Base-by-base conservation (phyloP, 352 stramenopile species). In the Pseudoperonospora humuli region DNA sequence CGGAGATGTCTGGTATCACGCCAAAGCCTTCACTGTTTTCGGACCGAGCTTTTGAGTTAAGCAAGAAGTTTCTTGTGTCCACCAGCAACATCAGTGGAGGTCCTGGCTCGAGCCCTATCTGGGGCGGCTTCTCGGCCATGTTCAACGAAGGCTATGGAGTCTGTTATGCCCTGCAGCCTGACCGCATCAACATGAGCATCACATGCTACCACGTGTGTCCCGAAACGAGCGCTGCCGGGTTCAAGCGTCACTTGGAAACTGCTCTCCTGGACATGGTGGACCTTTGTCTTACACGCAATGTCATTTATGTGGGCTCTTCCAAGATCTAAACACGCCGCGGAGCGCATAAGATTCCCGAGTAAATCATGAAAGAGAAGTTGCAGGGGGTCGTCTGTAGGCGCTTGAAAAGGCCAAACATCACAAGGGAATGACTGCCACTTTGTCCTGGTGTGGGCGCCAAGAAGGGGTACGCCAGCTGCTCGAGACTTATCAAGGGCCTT, bases 111-210 rank as follows among this genome's bases (percentile, higher is more conserved):
- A 87, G 71, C 50, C 97, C 95, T 67, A 97, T 97, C 25, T 98
- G 93, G 83, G 96, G 95, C 24, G 95, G 97, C 64, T 97, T 98
- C 55, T 96, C 96, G 20, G 89, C 93, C 49, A 93, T 94, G 82
- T 90, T 88, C 61, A 85, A 85, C 33, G 89, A 98, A 50, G 95
- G 95, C 41, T 93, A 98, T 44, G 95, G 95, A 25, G 74, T 98
- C 24, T 96, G 87, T 54, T 98, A 99, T 67, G 93, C 88, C 5
- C 78, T 98, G 28, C 91, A 98, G 62, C 80, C 90, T 5, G 81
- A 96, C 35, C 77, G 78, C 50, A 96, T 97, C 61, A 93, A 97
- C 57, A 94, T 98, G 64, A 98, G 87, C 54, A 93, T 99, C 43
- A 95, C 93, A 20, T 77, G 75, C 33, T 91, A 96, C 51, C 76